Percentiles rank a stretch among this genome's conserved stretches.
Evolutionary conservation across 2,329 filamentous ascomycete species (phyloP).

Genomic region (Neonectria punicea): DNA sequence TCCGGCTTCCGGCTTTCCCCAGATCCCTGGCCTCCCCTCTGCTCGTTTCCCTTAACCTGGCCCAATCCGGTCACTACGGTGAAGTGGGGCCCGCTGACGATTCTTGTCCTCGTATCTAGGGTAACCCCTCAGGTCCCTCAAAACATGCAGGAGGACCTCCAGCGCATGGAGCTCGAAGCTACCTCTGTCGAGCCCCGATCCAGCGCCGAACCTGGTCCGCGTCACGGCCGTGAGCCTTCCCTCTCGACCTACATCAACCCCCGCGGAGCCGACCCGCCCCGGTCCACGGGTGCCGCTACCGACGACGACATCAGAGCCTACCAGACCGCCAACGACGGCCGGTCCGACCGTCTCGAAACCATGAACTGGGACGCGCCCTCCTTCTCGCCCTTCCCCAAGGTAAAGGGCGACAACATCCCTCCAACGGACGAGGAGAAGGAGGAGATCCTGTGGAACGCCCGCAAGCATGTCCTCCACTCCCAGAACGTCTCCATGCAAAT

Average conservation of each 20-base stretch:
- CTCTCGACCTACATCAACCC: slow-evolving; percentile 53
- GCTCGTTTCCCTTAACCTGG: slow-evolving; percentile 32
- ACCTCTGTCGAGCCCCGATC: slow-evolving; percentile 56
- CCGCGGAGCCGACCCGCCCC: slow-evolving; percentile 42
- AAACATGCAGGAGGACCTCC: slow-evolving; percentile 95
- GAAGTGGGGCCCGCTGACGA: slow-evolving; percentile 53
- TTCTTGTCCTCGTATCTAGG: slow-evolving; percentile 61
- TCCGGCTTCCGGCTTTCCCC: slow-evolving; percentile 13
- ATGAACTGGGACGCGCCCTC: slow-evolving; percentile 72
- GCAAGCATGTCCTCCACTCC: slow-evolving; percentile 85
- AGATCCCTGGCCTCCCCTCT: slow-evolving; percentile 30
- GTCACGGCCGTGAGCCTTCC: slow-evolving; percentile 57
- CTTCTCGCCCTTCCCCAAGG: slow-evolving; percentile 91
- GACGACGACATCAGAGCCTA: slow-evolving; percentile 52
- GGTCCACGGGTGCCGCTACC: slow-evolving; percentile 46
- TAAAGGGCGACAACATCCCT: slow-evolving; percentile 88
- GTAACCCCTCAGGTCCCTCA: slow-evolving; percentile 95
- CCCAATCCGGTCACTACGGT: slow-evolving; percentile 43
- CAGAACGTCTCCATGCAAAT: slow-evolving; percentile 97
- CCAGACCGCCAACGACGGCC: slow-evolving; percentile 50
- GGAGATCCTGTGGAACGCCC: slow-evolving; percentile 84
- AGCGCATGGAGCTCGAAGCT: slow-evolving; percentile 88
- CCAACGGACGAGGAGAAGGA: slow-evolving; percentile 96
- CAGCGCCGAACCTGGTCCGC: slow-evolving; percentile 45
- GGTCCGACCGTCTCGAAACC: slow-evolving; percentile 51